Percentiles rank a stretch among this genome's conserved stretches.
Evolutionary conservation across 1,284 basidiomycete species (phyloP).

Genomic region (Apiotrichum montevideense): DNA sequence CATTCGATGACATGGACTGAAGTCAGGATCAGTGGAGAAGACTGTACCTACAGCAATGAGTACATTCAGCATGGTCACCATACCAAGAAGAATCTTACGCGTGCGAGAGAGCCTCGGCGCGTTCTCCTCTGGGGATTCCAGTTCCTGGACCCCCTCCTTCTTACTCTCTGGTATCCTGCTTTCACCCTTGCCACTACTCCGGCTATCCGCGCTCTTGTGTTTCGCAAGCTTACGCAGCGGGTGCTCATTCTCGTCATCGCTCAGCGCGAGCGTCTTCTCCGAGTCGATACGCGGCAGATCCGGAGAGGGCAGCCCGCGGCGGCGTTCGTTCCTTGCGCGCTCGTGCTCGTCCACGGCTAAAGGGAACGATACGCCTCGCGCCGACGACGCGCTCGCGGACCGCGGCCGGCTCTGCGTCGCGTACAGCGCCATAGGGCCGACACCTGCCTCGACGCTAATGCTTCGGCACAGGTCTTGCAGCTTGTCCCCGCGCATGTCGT

Average conservation of each 20-base stretch:
- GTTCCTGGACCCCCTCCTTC: neutral
- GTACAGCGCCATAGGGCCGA: constrained; percentile 10
- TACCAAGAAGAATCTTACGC: constrained; percentile 17
- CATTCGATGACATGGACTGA: constrained; percentile 13
- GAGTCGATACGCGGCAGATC: constrained; percentile 15
- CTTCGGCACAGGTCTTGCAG: constrained; percentile 10
- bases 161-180: neutral
- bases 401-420: constrained; percentile 3
- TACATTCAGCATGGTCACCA: constrained; percentile 23
- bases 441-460: constrained; percentile 14
- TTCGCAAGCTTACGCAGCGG: neutral
- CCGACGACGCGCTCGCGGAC: neutral
- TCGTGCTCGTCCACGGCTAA: constrained; percentile 4
- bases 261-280: constrained; percentile 11
- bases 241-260: constrained; percentile 1
- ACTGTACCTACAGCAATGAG: constrained; percentile 20
- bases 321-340: neutral
- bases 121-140: neutral
- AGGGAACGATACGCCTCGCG: constrained; percentile 1
- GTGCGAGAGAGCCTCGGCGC: constrained; percentile 1
- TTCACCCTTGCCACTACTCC: neutral
- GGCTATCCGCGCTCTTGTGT: neutral
- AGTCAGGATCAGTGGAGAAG: neutral
- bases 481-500: constrained; percentile 1
- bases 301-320: neutral